Evolutionary conservation across 805 yeast genomes (phyloP).

Genomic region (Suhomyces sp.): DNA sequence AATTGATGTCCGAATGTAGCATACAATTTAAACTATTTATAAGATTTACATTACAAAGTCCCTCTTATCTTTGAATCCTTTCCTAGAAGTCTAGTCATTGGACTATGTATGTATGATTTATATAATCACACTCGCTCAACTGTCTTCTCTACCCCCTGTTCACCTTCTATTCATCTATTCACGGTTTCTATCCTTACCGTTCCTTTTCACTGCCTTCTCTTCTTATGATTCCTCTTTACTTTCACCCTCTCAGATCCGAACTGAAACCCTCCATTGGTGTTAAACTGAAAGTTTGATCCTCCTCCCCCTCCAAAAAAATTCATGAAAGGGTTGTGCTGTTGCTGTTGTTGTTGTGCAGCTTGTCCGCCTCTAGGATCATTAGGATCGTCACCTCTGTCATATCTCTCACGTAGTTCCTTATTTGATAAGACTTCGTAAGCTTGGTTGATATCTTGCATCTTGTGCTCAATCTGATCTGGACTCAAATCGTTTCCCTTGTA

Average conservation of each 20-base stretch:
- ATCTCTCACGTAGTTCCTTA: slow-evolving; percentile 59
- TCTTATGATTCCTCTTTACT: neutral
- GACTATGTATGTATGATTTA: no score
- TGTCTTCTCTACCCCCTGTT: no score
- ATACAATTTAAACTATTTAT: no score
- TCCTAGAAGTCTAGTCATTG: no score
- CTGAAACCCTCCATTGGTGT: neutral
- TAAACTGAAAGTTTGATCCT: slow-evolving; percentile 1
- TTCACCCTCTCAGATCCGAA: neutral
- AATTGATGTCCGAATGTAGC: no score
- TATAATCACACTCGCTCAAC: no score
- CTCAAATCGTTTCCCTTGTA: slow-evolving; percentile 64
- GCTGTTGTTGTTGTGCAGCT: slow-evolving; percentile 4
- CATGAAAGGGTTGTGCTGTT: slow-evolving; percentile 6
- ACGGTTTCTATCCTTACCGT: no score
- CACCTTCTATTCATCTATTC: no score
- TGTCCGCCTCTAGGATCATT: slow-evolving; percentile 30
- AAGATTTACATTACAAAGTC: no score
- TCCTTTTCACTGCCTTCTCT: neutral
- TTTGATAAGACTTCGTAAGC: slow-evolving; percentile 86
- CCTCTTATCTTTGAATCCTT: no score
- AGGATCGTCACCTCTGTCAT: slow-evolving; percentile 64
- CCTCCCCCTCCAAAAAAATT: slow-evolving; percentile 4
- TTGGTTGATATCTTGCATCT: slow-evolving; percentile 89
- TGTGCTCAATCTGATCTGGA: slow-evolving; percentile 68